These are phyloP conservation scores for Blakeslea trispora DNA, from an alignment of 371 early-diverging fungal genomes.

Conservation along the genomic window DNA sequence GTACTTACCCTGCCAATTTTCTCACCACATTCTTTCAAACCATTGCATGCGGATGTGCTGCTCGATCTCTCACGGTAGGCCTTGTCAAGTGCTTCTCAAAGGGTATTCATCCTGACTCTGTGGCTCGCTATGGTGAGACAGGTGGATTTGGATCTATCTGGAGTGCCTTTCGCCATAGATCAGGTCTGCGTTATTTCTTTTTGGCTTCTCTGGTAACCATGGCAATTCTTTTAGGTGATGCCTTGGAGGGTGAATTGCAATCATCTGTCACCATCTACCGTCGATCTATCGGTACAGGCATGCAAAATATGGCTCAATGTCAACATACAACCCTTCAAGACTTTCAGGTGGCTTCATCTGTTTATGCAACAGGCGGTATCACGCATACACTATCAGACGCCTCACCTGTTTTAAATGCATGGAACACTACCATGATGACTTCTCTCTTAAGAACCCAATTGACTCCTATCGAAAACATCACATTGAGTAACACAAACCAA, in stretches of 20 bases:
- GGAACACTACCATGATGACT: conserved; percentile 4
- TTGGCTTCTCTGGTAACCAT: conserved; percentile 15
- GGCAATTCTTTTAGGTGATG: conserved; percentile 12
- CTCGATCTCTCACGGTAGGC: conserved; percentile 16
- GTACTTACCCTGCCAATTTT: conserved; percentile 23
- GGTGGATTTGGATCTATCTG: conserved; percentile 21
- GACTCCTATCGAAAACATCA: conserved; percentile 9
- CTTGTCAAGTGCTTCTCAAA: conserved; percentile 12
- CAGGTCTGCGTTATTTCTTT: conserved; percentile 19
- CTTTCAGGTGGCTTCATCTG: conserved; percentile 11
- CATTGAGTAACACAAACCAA: conserved; percentile 3
- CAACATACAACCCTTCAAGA: conserved; percentile 5
- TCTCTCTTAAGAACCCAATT: conserved; percentile 1
- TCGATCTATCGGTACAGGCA: background rate
- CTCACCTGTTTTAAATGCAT: conserved; percentile 4
- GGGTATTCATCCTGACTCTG: conserved; percentile 18
- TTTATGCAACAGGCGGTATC: conserved; percentile 9
- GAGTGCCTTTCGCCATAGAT: conserved; percentile 14
- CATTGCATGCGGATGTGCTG: conserved; percentile 6
- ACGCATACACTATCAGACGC: conserved; percentile 17
- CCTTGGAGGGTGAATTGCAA: conserved; percentile 16
- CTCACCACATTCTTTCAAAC: conserved; percentile 13
- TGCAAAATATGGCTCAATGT: conserved; percentile 10
- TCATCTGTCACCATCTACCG: conserved; percentile 14
- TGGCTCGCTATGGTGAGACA: conserved; percentile 8